Base-by-base conservation (phyloP, 148 eudicot genomes). In the Dianthus caryophyllus region DNA sequence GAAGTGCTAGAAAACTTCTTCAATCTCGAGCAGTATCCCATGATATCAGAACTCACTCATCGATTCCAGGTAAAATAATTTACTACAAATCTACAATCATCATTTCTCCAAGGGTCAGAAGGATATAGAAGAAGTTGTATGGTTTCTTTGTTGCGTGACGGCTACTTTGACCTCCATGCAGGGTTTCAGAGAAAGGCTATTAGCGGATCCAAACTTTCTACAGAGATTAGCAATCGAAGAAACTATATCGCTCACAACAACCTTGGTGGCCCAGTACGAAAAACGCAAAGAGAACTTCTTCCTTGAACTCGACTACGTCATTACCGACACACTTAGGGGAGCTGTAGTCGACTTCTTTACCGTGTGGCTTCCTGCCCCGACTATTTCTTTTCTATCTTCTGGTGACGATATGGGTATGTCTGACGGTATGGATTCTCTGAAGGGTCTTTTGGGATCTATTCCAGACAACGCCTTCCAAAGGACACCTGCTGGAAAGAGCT, bases 291-390 rank as follows among this genome's bases (percentile, higher is more conserved):
- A 82, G 64, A 93, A 82, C 43, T 93, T 93, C 73, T 87, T 93
- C 80, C 80, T 83, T 71, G 98, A 93, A 77, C 72, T 93, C 54
- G 98, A 93, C 71, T 93, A 90, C 75, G 97, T 93, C 48, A 80
- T 83, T 64, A 93, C 97, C 4, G 98, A 93, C 76, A 76, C 89
- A 10, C 56, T 80, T 65, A 80, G 98, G 75, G 98, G 98, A 71
- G 79, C 79, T 55, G 90, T 93, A 50, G 96, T 90, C 31, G 98
- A 93, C 74, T 93, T 93, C 65, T 93, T 93, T 66, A 93, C 97
- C 1, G 97, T 93, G 64, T 93, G 98, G 98, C 96, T 93, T 64
- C 98, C 98, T 15, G 98, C 97, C 31, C 98, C 98, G n/a, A 90
- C 97, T 30, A 69, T 93, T 48, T 90, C 98, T 11, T 93, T 93